phyloP scores from a whole-genome alignment of 257 asterid species.

The Fraxinus cuspidata region DNA sequence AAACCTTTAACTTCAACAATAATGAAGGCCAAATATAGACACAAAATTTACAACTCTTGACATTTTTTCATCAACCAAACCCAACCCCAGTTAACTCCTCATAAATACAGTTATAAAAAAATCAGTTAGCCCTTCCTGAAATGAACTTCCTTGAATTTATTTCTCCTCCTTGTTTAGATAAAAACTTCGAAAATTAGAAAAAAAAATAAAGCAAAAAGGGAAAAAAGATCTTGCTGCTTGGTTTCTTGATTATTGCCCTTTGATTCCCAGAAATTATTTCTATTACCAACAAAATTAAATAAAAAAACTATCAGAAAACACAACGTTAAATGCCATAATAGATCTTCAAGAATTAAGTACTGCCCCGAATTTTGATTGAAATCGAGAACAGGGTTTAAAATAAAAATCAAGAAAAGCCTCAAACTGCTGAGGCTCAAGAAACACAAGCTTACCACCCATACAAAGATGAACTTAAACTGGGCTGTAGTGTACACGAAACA shows the following conservation, averaged over 20 bases:
- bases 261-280: neutral
- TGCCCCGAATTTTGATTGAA: neutral
- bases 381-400: slow-evolving; percentile 12
- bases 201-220: slow-evolving; percentile 19
- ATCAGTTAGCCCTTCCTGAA: slow-evolving; percentile 3
- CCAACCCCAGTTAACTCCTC: slow-evolving; percentile 18
- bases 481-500: no score
- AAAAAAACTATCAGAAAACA: no score
- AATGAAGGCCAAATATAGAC: slow-evolving; percentile 14
- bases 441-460: neutral
- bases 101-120: slow-evolving; percentile 22
- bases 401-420: neutral
- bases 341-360: slow-evolving; percentile 8
- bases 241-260: slow-evolving; percentile 11
- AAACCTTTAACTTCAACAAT: slow-evolving; percentile 25
- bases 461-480: no score
- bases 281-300: no score
- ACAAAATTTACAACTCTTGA: slow-evolving; percentile 22
- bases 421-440: slow-evolving; percentile 16
- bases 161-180: neutral
- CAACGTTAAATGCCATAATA: no score
- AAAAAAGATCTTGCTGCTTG: slow-evolving; percentile 10
- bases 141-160: neutral
- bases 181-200: neutral
- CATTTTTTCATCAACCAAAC: slow-evolving; percentile 28